Evolutionary conservation across 1,284 basidiomycete species (phyloP), one percentile per base, ranked within the genome.

Genomic region (Boletus semigastroideus): DNA sequence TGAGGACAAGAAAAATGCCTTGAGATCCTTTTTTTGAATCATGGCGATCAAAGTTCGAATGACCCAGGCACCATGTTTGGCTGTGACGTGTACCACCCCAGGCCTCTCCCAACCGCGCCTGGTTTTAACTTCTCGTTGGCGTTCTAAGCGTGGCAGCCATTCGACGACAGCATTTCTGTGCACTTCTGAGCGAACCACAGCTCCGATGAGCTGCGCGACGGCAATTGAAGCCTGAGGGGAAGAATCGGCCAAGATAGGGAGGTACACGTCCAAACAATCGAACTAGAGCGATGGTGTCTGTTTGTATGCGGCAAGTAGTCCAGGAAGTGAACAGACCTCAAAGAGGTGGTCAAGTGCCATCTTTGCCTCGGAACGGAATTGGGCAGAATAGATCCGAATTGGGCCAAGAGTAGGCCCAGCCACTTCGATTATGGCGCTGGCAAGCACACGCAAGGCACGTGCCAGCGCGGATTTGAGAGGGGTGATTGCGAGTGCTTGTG

Each of bases 31-130:
- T 39, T 70, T 74, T 16, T 70, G 65, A n/a, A 86, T 59, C 49
- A 86, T 66, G 1, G 63, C 66, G 3, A 76, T 64, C 27, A 90
- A 59, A 20, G 74, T 74, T 42, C 79, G 72, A 3, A 78, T 75
- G 4, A 80, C 79, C 85, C 86, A 87, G 0, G 81, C 79, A 8
- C 83, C 81, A 14, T 75, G 71, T 27, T 72, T 70, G 6, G 74
- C 71, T 49, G 72, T 72, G 3, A 73, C 65, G 52, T 65, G 65
- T 16, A 68, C 63, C 9, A 69, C 56, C 1, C 77, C 72, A 1
- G 75, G 73, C 60, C 75, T 78, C 65, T 85, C 84, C 86, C 88
- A 90, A 3, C 87, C 86, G 1, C 87, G 74, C 49, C 80, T 79
- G 0, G 75, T 74, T 59, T 78, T 82, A n/a, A 73, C 72, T 51